Base-by-base conservation (phyloP, 2,329 filamentous ascomycete genomes). In the Diaporthe nobilis region DNA sequence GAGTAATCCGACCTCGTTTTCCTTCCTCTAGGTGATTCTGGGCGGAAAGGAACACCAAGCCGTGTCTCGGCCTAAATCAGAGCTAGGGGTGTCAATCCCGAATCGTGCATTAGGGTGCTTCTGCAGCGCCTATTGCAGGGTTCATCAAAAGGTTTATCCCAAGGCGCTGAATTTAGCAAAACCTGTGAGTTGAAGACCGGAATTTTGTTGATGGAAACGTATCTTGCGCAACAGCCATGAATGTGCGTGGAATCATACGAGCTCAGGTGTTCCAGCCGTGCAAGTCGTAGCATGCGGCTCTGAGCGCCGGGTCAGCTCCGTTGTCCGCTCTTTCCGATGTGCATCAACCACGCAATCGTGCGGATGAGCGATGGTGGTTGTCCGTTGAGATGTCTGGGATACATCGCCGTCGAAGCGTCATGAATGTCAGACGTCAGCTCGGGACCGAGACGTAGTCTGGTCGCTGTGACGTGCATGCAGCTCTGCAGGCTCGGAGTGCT, bases 91-190 rank as follows among this genome's bases (percentile, higher is more conserved):
- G 47, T 3, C 65, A 55, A 70, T 55, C 31, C 65, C 65, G 65
- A 70, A 55, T 42, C 65, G 65, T 70, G 65, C 65, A 70, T 70
- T 70, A 70, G 65, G 31, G 65, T 20, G 49, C 31, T 13, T 70
- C 15, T 22, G 49, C 9, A 9, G 49, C 49, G 49, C 47, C 22
- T 42, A 17, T 28, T n/a, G 15, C 31, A 70, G 47, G 47, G 31
- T 39, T 42, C 5, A 12, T 20, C 34, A 10, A 15, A 28, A 42
- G 15, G 34, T n/a, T 17, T 13, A 39, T 28, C 34, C 17, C 47
- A 42, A 28, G 34, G 31, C n/a, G 20, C n/a, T 6, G 47, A 22
- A 12, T 25, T 15, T 20, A 53, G 22, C 13, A 28, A 28, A 28
- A 12, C 28, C 5, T 20, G 5, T 9, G 8, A 13, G 20, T 31